Conservation (phyloP, 306 rosid species). For the Vachellia collinsii region DNA sequence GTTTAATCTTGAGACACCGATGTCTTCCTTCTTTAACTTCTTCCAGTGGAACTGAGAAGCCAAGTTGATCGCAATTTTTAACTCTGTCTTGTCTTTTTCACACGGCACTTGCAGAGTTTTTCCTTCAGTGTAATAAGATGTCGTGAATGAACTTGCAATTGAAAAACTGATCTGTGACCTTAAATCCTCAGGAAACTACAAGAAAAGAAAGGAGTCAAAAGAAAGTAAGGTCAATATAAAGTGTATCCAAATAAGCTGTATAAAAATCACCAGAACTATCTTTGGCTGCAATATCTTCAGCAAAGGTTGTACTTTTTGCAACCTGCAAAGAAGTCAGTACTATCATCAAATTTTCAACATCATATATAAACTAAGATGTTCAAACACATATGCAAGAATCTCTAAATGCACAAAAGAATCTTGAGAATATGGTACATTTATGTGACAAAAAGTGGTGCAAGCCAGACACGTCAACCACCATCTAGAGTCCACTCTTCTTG, state of each 20-base stretch:
- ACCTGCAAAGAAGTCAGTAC: constrained; percentile 47
- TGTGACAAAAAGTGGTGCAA: not conserved
- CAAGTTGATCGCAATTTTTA: constrained; percentile 63
- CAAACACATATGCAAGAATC: constrained; percentile 7
- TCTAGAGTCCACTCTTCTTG: not conserved
- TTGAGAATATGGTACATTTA: not conserved
- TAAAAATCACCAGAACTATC: constrained; percentile 58
- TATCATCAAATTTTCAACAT: constrained; percentile 17
- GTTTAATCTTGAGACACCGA: constrained; percentile 60
- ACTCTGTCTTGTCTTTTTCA: constrained; percentile 48
- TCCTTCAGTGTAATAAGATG: constrained; percentile 59
- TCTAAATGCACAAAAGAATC: not conserved
- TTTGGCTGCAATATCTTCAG: constrained; percentile 67
- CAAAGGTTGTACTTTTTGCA: constrained; percentile 60
- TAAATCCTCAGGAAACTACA: constrained; percentile 69
- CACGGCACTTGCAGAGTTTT: constrained; percentile 53
- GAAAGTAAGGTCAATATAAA: not conserved
- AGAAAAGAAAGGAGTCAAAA: constrained; percentile 3
- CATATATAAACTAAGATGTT: not conserved
- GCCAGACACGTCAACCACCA: not conserved
- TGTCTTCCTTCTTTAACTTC: constrained; percentile 52
- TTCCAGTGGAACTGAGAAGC: constrained; percentile 68
- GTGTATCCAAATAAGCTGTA: not conserved
- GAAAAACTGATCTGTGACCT: constrained; percentile 42
- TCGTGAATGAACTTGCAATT: constrained; percentile 43